phyloP scores from a whole-genome alignment of 2,329 filamentous ascomycete genomes.

The Alternaria sp. region DNA sequence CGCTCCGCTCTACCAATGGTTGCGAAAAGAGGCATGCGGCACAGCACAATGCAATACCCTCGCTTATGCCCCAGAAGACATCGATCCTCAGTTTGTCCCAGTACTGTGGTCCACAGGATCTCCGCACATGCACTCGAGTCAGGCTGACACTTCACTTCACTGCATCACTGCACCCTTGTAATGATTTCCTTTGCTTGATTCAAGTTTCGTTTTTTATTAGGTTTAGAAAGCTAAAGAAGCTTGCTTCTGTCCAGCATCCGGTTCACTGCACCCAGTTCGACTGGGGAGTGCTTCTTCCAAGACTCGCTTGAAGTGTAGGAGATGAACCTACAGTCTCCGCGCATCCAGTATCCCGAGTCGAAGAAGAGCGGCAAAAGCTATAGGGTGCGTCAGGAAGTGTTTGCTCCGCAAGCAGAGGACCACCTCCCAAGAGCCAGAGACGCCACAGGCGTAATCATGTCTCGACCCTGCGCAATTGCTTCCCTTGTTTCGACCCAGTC shows the following conservation, averaged over 20 bases:
- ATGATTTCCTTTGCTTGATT: slow-evolving; percentile 6
- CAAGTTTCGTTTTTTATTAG: slow-evolving; percentile 49
- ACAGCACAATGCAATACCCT: slow-evolving; percentile 14
- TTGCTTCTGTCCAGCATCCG: slow-evolving; percentile 60
- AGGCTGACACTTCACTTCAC: not conserved
- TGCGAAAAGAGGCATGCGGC: slow-evolving; percentile 12
- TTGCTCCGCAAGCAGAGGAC: slow-evolving; percentile 53
- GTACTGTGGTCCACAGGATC: slow-evolving; percentile 8
- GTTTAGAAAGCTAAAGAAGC: slow-evolving; percentile 53
- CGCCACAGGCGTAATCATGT: slow-evolving; percentile 46
- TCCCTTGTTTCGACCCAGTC: slow-evolving; percentile 20
- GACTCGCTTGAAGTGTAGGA: slow-evolving; percentile 62
- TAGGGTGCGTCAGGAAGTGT: slow-evolving; percentile 43
- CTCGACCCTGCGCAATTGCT: slow-evolving; percentile 34
- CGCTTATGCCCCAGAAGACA: slow-evolving; percentile 15
- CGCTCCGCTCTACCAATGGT: slow-evolving; percentile 21
- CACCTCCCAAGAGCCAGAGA: slow-evolving; percentile 38
- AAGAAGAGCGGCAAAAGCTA: slow-evolving; percentile 45
- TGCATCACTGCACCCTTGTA: not conserved
- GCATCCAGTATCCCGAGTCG: slow-evolving; percentile 24
- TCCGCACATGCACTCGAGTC: not conserved
- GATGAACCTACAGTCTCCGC: slow-evolving; percentile 61
- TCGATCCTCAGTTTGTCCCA: slow-evolving; percentile 11
- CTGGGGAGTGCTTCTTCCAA: slow-evolving; percentile 48
- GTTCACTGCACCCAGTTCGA: slow-evolving; percentile 54